phyloP scores from a whole-genome alignment of 2,329 filamentous ascomycete genomes.

The Biscogniauxia mediterranea region DNA sequence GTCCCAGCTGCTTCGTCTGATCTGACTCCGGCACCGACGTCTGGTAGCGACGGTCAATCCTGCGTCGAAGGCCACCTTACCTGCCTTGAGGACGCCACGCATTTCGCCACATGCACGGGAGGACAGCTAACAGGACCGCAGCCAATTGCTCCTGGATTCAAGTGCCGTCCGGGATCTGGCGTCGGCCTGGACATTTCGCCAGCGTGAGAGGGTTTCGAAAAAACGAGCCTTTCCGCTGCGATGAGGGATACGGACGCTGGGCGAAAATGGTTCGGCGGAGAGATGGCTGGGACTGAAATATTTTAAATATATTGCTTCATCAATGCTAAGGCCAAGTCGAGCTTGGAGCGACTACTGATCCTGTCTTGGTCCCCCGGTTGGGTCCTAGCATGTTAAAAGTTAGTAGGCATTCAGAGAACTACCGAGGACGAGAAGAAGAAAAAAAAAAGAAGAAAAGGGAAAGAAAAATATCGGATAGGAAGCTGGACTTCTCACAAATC shows the following conservation, averaged over 20 bases:
- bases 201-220: background rate
- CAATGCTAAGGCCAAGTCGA: background rate
- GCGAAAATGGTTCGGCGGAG: too few species aligned
- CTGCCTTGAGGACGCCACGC: constrained; percentile 22
- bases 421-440: background rate
- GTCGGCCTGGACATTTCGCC: constrained; percentile 22
- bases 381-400: background rate
- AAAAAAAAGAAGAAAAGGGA: too few species aligned
- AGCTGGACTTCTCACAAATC: background rate
- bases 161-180: constrained; percentile 20
- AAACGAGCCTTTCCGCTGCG: background rate
- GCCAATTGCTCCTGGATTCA: constrained; percentile 21
- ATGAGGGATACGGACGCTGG: too few species aligned
- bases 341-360: background rate
- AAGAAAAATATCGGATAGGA: background rate
- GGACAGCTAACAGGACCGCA: constrained; percentile 20
- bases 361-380: background rate
- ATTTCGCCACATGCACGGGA: constrained; percentile 27
- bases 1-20: background rate
- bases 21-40: background rate
- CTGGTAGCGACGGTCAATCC: background rate
- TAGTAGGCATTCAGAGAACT: background rate
- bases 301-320: background rate
- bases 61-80: constrained; percentile 27
- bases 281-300: background rate